Conservation (phyloP, 495 filamentous ascomycete species). For the Penicillium tannophilum region DNA sequence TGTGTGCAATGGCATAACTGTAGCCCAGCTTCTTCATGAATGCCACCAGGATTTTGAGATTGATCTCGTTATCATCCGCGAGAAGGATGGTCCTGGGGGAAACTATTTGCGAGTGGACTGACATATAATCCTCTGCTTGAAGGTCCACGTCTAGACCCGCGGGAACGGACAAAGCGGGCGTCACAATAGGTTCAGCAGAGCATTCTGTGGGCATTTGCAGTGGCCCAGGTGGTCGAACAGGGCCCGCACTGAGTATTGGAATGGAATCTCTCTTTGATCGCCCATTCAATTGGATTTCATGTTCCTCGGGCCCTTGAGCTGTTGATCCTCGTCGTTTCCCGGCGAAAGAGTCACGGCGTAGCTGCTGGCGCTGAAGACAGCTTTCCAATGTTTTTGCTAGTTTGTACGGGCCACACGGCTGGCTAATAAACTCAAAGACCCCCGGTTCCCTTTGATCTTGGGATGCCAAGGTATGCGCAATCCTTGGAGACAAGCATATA, state of each 20-base stretch:
- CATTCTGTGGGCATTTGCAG: not conserved
- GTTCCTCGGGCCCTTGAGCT: not conserved
- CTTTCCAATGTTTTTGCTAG: conserved; percentile 28
- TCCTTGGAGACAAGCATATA: conserved; percentile 32
- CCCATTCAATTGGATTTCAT: not conserved
- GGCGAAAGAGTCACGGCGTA: not conserved
- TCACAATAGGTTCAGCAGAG: not conserved
- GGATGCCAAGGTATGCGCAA: conserved; percentile 30
- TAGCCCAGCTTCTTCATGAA: conserved; percentile 44
- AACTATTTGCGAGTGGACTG: conserved; percentile 8
- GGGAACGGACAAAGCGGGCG: not conserved
- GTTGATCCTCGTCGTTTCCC: not conserved
- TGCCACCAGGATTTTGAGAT: conserved; percentile 28
- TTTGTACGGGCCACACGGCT: conserved; percentile 37
- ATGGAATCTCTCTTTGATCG: not conserved
- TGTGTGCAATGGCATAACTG: conserved; percentile 38
- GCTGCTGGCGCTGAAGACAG: conserved; percentile 26
- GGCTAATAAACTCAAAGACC: conserved; percentile 34
- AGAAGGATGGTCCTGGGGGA: conserved; percentile 22
- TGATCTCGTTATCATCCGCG: conserved; percentile 44
- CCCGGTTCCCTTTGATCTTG: conserved; percentile 9
- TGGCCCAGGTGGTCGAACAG: not conserved
- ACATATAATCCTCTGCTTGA: conserved; percentile 10
- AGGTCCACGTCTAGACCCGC: not conserved
- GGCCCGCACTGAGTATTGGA: not conserved